Evolutionary conservation across 208 protist species (phyloP).

Genomic region (Balamuthia mandrillaris): DNA sequence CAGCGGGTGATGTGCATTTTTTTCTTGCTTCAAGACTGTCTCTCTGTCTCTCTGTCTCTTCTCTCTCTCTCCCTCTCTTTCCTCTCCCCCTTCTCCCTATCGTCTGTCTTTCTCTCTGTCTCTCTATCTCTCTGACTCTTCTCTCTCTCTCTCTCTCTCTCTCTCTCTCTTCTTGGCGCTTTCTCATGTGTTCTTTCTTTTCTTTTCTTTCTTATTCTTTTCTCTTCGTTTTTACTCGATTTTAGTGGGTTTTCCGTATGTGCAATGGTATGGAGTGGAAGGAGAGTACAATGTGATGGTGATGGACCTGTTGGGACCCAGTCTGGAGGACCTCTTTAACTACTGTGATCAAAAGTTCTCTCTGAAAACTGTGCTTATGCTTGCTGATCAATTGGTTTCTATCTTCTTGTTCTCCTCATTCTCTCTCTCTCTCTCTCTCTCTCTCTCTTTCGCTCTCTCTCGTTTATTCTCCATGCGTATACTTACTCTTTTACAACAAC

Average conservation of each 20-base stretch:
- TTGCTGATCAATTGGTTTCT: slow-evolving; percentile 95
- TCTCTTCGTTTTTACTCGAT: too few species aligned
- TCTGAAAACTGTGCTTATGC: slow-evolving; percentile 97
- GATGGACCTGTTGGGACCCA: slow-evolving; percentile 96
- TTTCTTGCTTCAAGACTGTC: too few species aligned
- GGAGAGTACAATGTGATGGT: slow-evolving; percentile 98
- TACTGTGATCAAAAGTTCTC: slow-evolving; percentile 84
- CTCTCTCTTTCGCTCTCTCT: not conserved
- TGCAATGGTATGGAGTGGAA: slow-evolving; percentile 90
- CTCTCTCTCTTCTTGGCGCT: too few species aligned
- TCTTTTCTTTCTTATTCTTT: not conserved
- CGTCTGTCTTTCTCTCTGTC: too few species aligned
- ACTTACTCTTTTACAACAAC: too few species aligned
- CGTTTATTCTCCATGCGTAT: not conserved
- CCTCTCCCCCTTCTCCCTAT: too few species aligned
- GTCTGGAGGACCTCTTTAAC: slow-evolving; percentile 96
- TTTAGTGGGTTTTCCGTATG: slow-evolving; percentile 86
- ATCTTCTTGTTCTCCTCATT: not conserved
- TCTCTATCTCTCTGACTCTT: too few species aligned
- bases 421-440: not conserved
- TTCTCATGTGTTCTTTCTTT: too few species aligned
- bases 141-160: too few species aligned
- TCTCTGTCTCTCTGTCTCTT: too few species aligned
- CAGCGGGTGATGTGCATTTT: too few species aligned
- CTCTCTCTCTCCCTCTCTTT: too few species aligned